A percentile compares a stretch with the other conserved stretches of the same genome.
Conservation (phyloP, 1,139 yeast species). For the Geotrichum phurueaensis region DNA sequence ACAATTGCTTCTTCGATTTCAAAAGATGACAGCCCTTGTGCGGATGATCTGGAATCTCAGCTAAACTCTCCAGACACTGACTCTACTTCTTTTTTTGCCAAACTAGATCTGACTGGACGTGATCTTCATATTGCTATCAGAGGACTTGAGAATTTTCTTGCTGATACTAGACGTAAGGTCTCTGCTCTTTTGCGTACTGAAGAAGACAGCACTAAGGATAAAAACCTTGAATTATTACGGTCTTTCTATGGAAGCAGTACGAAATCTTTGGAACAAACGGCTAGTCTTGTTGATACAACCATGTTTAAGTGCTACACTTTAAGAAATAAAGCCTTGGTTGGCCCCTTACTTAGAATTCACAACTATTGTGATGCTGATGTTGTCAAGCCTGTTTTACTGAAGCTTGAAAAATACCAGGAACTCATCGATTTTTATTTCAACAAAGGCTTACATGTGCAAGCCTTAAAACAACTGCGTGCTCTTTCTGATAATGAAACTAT, state of each 20-base stretch:
- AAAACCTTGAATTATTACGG: conserved; percentile 28
- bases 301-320: conserved; percentile 68
- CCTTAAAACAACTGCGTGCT: conserved; percentile 51
- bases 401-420: conserved; percentile 54
- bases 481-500: conserved; percentile 20
- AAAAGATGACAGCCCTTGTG: not conserved
- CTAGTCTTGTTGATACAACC: conserved; percentile 66
- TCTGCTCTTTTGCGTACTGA: conserved; percentile 29
- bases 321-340: conserved; percentile 65
- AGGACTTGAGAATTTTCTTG: conserved; percentile 49
- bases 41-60: not conserved
- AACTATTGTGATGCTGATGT: conserved; percentile 65
- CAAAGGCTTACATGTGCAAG: conserved; percentile 57
- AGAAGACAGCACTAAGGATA: conserved; percentile 24
- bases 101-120: conserved; percentile 21
- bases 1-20: not conserved
- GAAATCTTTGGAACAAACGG: conserved; percentile 28
- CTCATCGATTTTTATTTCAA: conserved; percentile 74
- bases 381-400: conserved; percentile 54
- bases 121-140: conserved; percentile 41
- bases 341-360: conserved; percentile 71
- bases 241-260: conserved; percentile 15
- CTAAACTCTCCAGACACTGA: conserved; percentile 1
- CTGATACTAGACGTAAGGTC: conserved; percentile 47
- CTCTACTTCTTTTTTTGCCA: conserved; percentile 18